These are phyloP conservation scores for Gaultheria prostrata DNA, from an alignment of 148 eudicot genomes.

Conservation along the genomic window DNA sequence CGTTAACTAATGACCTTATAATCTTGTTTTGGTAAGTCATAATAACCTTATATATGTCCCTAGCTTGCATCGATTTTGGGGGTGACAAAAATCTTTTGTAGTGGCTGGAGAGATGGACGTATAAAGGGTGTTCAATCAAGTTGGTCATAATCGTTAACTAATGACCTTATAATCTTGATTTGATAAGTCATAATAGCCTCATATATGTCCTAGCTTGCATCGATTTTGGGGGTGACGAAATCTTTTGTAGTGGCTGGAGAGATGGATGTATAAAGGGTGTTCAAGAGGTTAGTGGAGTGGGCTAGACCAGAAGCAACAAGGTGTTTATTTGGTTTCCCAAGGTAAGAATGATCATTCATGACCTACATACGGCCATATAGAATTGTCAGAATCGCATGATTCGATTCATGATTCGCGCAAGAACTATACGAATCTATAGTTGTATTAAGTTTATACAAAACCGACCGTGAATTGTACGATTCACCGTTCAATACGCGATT, in stretches of 20 bases:
- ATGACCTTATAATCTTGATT: too few species aligned
- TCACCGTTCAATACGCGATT: too few species aligned
- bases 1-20: neutral
- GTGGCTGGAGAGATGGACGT: neutral
- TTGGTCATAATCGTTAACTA: too few species aligned
- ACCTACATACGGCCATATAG: neutral
- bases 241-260: neutral
- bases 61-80: neutral
- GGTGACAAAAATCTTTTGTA: neutral
- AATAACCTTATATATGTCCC: neutral
- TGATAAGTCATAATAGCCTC: too few species aligned
- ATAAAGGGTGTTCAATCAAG: constrained; percentile 1
- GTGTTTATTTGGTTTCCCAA: neutral
- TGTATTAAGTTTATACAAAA: too few species aligned
- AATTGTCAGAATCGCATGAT: too few species aligned
- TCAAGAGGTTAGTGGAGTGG: neutral
- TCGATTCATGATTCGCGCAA: too few species aligned
- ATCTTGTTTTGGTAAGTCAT: neutral
- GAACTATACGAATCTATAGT: too few species aligned
- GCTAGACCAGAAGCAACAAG: neutral
- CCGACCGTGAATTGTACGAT: too few species aligned
- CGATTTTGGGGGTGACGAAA: neutral
- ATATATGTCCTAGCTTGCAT: neutral
- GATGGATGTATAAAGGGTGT: neutral
- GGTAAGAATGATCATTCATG: neutral